A percentile compares a stretch with the other conserved stretches of the same genome.
Evolutionary conservation across 192 early-diverging fungal species (phyloP).

Genomic region (Linnemannia exigua): DNA sequence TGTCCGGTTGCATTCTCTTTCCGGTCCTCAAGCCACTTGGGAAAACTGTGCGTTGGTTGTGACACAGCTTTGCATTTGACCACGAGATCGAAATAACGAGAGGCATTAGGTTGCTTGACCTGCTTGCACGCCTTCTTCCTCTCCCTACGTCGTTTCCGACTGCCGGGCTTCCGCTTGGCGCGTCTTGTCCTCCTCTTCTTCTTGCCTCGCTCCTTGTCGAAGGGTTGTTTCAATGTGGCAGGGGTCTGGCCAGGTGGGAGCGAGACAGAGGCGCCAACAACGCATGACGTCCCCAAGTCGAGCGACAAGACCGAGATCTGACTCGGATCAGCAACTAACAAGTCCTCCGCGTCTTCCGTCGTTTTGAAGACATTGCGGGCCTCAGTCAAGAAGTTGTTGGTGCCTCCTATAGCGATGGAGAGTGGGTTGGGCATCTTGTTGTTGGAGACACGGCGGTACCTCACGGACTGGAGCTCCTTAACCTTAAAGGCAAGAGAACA

Average conservation of each 20-base stretch:
- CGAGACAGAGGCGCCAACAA: constrained; percentile 5
- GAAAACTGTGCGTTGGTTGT: constrained; percentile 7
- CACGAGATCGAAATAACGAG: constrained; percentile 16
- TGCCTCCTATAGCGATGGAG: too few relatives aligned
- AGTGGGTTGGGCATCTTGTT: too few relatives aligned
- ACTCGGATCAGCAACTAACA: constrained; percentile 14
- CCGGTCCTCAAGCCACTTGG: constrained; percentile 4
- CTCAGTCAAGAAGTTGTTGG: too few relatives aligned
- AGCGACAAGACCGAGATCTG: constrained; percentile 7
- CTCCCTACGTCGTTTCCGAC: neutral
- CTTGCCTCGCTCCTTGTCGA: neutral
- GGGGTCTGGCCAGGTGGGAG: constrained; percentile 15
- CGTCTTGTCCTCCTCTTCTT: constrained; percentile 1
- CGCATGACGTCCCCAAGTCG: too few relatives aligned
- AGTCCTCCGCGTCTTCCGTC: too few relatives aligned
- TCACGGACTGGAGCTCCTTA: too few relatives aligned
- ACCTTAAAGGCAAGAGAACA: too few relatives aligned
- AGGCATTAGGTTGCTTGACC: constrained; percentile 1
- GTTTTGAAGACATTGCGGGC: too few relatives aligned
- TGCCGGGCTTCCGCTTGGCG: neutral
- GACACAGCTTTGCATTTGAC: constrained; percentile 8
- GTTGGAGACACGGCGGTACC: too few relatives aligned
- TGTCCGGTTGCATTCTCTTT: neutral
- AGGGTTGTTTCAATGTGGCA: constrained; percentile 5
- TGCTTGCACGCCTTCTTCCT: constrained; percentile 13